Percentiles rank a stretch among this genome's conserved stretches.
Evolutionary conservation across 2,329 filamentous ascomycete genomes (phyloP).

Genomic region (Fusarium protoensiforme): DNA sequence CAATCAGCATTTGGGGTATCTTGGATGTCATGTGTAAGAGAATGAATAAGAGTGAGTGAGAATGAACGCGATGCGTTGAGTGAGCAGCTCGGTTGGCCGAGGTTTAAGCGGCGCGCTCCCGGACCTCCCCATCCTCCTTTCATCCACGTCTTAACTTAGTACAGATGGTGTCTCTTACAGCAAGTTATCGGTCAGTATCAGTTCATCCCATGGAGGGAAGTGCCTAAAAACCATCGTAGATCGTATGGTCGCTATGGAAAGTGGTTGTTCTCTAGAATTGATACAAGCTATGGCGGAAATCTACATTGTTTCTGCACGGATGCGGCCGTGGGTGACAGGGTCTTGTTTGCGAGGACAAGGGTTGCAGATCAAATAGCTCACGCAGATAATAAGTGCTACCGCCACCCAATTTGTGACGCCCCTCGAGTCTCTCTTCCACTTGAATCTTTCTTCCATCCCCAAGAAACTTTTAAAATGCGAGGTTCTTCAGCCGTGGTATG

Average conservation of each 20-base stretch:
- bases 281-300: not conserved
- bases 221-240: no score
- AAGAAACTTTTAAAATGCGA: not conserved
- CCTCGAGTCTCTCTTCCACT: not conserved
- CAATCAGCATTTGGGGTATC: not conserved
- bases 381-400: not conserved
- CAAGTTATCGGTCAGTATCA: no score
- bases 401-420: not conserved
- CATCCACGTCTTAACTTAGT: no score
- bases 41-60: not conserved
- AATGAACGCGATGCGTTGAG: not conserved
- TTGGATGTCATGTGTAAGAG: not conserved
- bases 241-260: no score
- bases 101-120: slow-evolving; percentile 18
- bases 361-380: not conserved
- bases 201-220: no score
- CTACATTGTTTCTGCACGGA: not conserved
- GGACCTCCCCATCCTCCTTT: no score
- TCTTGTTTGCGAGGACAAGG: not conserved
- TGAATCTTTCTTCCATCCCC: not conserved
- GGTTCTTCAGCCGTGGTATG: not conserved
- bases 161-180: no score
- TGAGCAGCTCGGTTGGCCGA: slow-evolving; percentile 11
- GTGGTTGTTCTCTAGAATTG: no score
- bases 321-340: not conserved